Evolutionary conservation across 75 land plant genomes (phyloP).

Genomic region (Selaginella tamariscina): DNA sequence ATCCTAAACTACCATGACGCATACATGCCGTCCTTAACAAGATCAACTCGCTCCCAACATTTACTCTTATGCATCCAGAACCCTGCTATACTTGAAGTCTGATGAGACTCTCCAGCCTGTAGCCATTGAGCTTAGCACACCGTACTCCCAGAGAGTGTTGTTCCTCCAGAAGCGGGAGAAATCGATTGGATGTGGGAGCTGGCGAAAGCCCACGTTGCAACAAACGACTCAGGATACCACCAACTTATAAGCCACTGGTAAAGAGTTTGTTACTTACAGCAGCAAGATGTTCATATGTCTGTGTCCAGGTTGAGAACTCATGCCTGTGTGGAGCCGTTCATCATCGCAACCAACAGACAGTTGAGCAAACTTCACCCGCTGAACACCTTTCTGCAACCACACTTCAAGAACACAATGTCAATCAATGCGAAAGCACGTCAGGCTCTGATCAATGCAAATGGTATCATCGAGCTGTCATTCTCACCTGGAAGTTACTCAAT

Average conservation of each 20-base stretch:
- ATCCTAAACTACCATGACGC: neutral
- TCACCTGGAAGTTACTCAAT: constrained; percentile 29
- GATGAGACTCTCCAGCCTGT: neutral
- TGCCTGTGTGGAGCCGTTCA: constrained; percentile 36
- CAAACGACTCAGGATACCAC: constrained; percentile 1
- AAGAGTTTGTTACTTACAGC: neutral
- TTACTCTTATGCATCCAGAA: neutral
- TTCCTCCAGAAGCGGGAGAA: constrained; percentile 2
- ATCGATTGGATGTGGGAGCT: constrained; percentile 6
- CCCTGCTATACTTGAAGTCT: neutral
- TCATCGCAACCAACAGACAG: constrained; percentile 52
- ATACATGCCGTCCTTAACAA: neutral
- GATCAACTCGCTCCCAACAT: neutral
- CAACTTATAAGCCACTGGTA: constrained; percentile 3
- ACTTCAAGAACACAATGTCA: constrained; percentile 54
- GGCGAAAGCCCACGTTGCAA: neutral
- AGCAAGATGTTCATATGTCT: neutral
- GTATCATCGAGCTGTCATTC: constrained; percentile 34
- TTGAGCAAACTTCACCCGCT: constrained; percentile 56
- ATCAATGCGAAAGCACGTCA: constrained; percentile 44
- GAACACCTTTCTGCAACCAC: constrained; percentile 41
- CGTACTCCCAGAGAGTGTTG: neutral
- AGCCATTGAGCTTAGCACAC: neutral
- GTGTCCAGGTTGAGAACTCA: constrained; percentile 47
- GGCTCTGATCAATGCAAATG: constrained; percentile 29